A percentile compares a stretch with the other conserved stretches of the same genome.
phyloP scores from a whole-genome alignment of 1,139 yeast genomes.

The Sugiyamaella pinicola region DNA sequence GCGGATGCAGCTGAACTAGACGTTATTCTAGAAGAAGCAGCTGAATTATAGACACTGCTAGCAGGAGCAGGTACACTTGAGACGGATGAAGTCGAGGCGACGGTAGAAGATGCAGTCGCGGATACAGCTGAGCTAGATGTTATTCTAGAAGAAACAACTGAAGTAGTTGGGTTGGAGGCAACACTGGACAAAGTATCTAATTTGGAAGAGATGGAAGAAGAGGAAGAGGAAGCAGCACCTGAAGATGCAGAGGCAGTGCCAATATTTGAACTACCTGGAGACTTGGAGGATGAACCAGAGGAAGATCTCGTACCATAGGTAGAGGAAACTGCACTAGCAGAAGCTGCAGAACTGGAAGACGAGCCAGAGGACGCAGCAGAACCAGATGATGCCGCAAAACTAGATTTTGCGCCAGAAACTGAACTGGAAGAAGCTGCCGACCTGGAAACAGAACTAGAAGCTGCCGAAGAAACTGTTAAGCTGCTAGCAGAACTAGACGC shows the following conservation, averaged over 20 bases:
- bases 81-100: neutral
- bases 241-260: neutral
- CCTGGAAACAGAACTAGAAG: slow-evolving; percentile 11
- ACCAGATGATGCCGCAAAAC: slow-evolving; percentile 6
- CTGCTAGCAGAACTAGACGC: slow-evolving; percentile 13
- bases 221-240: neutral
- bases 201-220: slow-evolving; percentile 1
- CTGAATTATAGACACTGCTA: no score
- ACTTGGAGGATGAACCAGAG: neutral
- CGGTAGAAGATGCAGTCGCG: neutral
- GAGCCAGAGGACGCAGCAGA: slow-evolving; percentile 11
- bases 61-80: slow-evolving; percentile 2
- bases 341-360: slow-evolving; percentile 7
- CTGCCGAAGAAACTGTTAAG: slow-evolving; percentile 20
- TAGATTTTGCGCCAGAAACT: neutral
- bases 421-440: slow-evolving; percentile 8
- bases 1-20: neutral
- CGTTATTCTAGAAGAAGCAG: neutral
- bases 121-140: neutral
- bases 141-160: neutral
- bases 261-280: neutral
- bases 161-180: neutral
- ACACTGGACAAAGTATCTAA: slow-evolving; percentile 3
- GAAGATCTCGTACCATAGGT: neutral
- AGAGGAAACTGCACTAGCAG: slow-evolving; percentile 1